Conservation (phyloP, 2,329 filamentous ascomycete genomes). For the Fusarium ambrosium region DNA sequence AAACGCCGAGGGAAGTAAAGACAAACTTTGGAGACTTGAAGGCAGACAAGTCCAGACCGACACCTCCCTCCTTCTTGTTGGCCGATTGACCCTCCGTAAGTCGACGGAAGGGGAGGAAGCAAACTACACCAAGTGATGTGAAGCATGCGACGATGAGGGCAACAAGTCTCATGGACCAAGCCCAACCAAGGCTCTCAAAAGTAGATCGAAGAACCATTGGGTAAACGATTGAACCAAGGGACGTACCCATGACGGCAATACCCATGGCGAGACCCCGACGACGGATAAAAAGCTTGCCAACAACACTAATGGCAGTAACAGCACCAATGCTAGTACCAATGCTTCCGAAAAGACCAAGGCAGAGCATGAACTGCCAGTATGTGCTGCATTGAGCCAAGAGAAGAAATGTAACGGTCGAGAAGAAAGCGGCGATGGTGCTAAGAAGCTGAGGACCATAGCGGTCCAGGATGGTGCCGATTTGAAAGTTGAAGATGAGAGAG, state of each 20-base stretch:
- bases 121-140: conserved; percentile 48
- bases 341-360: conserved; percentile 58
- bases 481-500: conserved; percentile 59
- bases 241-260: conserved; percentile 34
- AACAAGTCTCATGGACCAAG: conserved; percentile 50
- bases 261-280: conserved; percentile 38
- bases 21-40: conserved; percentile 56
- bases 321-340: conserved; percentile 55
- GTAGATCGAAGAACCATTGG: conserved; percentile 50
- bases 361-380: conserved; percentile 64
- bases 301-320: conserved; percentile 48
- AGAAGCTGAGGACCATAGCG: conserved; percentile 59
- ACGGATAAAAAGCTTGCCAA: conserved; percentile 45
- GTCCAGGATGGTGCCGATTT: conserved; percentile 62
- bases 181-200: conserved; percentile 47
- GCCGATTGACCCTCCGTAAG: conserved; percentile 8
- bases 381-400: conserved; percentile 59
- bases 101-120: conserved; percentile 49
- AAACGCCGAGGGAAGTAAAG: conserved; percentile 56
- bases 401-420: conserved; percentile 56
- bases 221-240: conserved; percentile 49
- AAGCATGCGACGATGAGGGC: conserved; percentile 45
- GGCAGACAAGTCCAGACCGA: conserved; percentile 52
- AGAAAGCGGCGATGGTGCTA: conserved; percentile 51
- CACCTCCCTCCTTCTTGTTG: neutral